Percentiles rank a stretch among this genome's conserved stretches.
These are phyloP conservation scores for Rhizopus microsporus DNA, from an alignment of 371 early-diverging fungal species.

Conservation along the genomic window DNA sequence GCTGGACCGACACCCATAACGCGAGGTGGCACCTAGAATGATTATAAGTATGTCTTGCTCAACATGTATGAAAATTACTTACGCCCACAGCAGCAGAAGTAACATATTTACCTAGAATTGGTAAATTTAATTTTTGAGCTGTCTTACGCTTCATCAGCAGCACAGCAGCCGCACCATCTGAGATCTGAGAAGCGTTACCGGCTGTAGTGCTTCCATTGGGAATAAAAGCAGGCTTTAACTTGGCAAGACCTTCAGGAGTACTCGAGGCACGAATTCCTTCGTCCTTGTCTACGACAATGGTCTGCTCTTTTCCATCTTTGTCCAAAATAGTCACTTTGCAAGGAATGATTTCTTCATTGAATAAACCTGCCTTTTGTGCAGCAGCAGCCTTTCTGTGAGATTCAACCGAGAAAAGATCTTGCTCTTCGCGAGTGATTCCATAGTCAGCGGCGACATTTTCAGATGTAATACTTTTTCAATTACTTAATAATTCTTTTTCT, in stretches of 20 bases:
- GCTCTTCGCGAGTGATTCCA: constrained; percentile 77
- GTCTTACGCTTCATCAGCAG: constrained; percentile 92
- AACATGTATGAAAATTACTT: constrained; percentile 1
- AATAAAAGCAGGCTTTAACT: constrained; percentile 90
- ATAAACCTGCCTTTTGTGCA: constrained; percentile 91
- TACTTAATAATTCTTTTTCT: background rate
- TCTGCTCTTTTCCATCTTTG: constrained; percentile 66
- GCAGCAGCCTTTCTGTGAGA: constrained; percentile 82
- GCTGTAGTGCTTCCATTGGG: constrained; percentile 89
- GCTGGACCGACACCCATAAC: constrained; percentile 98
- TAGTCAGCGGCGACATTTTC: constrained; percentile 95
- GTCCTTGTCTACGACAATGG: constrained; percentile 73
- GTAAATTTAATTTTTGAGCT: constrained; percentile 86
- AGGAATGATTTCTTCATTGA: constrained; percentile 93
- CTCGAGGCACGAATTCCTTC: constrained; percentile 92
- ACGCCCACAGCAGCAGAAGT: constrained; percentile 88
- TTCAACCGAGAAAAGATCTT: constrained; percentile 87
- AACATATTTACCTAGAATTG: constrained; percentile 88
- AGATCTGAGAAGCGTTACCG: constrained; percentile 98
- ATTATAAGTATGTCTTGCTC: background rate
- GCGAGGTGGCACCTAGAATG: constrained; percentile 74
- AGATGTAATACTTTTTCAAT: constrained; percentile 72
- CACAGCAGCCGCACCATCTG: constrained; percentile 98
- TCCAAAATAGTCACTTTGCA: constrained; percentile 77
- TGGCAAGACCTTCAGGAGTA: constrained; percentile 77